Evolutionary conservation across 2,329 filamentous ascomycete genomes (phyloP), one percentile per base, ranked within the genome.

Genomic region (Cladosporium austrohemisphaericum): DNA sequence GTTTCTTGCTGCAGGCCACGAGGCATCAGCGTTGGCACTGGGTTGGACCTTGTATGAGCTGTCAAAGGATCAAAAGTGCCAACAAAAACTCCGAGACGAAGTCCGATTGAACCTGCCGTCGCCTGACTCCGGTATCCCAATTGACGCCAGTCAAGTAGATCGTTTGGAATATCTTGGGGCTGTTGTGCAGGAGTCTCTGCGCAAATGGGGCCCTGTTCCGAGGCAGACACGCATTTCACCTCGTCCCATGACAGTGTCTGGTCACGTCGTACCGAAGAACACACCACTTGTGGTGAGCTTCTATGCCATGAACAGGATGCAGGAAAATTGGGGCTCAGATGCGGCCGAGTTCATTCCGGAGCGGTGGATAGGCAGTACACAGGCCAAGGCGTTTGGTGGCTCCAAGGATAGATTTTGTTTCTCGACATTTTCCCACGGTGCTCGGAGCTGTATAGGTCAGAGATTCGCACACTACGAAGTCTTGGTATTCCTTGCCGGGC

Each of bases 361-460:
- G 16, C 65, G 73, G 20, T 75, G 73, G 73, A 70, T 76, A 47
- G 69, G 88, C 0, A 83, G 85, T 0, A 22, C 19, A 7, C 60
- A 83, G 22, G 88, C 85, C 0, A 61, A 83, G 41, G 7, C 71
- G 88, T 16, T 93, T 7, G 89, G 89, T 85, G 89, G 2, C 64
- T 75, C 0, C 83, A 90, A 58, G 85, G 88, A 53, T 41, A 58
- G 57, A 31, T 59, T 55, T 36, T 54, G 50, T 9, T 55, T 56
- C 19, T 46, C 60, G 14, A 59, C 58, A 3, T 60, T 60, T 47
- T 52, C 59, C 35, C 59, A 58, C 37, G 90, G 90, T 0, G 88
- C 88, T 2, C 74, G 89, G 51, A 86, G 85, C 63, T 95, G 89
- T 64, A 94, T 95, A 58, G 90, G 89, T 0, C 78, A 83, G 66